phyloP scores from a whole-genome alignment of 768 basidiomycete species.

The Trametes meyenii region DNA sequence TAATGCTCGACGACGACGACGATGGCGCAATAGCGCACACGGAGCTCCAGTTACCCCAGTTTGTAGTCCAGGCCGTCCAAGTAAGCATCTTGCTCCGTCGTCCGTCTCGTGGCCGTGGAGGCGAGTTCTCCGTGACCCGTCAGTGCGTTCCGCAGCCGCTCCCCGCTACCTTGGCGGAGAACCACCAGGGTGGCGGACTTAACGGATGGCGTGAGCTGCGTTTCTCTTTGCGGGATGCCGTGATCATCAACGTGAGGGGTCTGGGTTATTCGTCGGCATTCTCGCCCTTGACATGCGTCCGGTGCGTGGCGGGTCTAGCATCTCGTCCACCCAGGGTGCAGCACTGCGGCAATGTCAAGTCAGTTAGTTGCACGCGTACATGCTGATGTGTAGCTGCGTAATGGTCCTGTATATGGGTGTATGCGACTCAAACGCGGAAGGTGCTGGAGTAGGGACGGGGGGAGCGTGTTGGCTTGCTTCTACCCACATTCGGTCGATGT shows the following conservation, averaged over 20 bases:
- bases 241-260: background rate
- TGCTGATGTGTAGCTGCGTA: too few relatives aligned
- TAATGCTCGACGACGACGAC: conserved; percentile 5
- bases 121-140: background rate
- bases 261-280: background rate
- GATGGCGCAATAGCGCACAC: conserved; percentile 1
- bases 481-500: too few relatives aligned
- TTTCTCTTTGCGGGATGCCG: background rate
- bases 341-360: too few relatives aligned
- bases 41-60: conserved; percentile 16
- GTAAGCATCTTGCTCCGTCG: conserved; percentile 16
- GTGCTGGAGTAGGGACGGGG: too few relatives aligned
- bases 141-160: background rate
- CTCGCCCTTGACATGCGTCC: conserved; percentile 2
- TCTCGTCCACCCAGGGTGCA: too few relatives aligned
- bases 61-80: conserved; percentile 17
- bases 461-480: too few relatives aligned
- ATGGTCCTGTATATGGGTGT: too few relatives aligned
- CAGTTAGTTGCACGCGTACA: too few relatives aligned
- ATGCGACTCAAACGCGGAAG: too few relatives aligned
- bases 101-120: background rate
- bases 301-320: background rate
- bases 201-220: background rate
- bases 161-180: background rate
- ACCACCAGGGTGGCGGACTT: background rate